Evolutionary conservation across 75 land plant genomes (phyloP), one percentile per base, ranked within the genome.

Genomic region (Pseudotsuga menziesii): DNA sequence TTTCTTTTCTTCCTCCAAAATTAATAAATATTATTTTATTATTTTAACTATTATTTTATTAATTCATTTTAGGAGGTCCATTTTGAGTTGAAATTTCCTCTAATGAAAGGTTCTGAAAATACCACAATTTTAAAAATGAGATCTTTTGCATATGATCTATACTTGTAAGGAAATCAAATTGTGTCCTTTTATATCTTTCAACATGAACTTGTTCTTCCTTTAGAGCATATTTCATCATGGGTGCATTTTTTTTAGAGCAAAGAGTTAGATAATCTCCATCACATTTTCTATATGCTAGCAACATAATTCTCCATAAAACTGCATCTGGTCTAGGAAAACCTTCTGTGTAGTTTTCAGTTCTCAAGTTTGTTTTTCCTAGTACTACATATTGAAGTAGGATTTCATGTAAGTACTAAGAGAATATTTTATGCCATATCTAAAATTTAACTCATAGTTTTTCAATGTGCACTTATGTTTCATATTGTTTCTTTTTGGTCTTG

Each of bases 201-300:
- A 13, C 15, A 20, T 35, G 22, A 20, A 13, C 0, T 8, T 20
- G 41, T 36, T 27, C 29, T 69, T 29, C 19, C 72, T 69, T 69
- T 69, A 6, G 11, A 2, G 20, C 5, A 14, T 44, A 32, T 19
- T 32, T 64, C 52, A 69, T 69, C 22, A 19, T 69, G 48, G 44
- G 64, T 25, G 20, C 23, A 16, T 69, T 48, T 69, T 41, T 69
- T 22, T 69, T 23, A 69, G 72, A 69, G 48, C 72, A 69, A 52
- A 69, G 48, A 69, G 22, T 69, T 69, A 52, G 72, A 69, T 48
- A 69, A 19, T 69, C 72, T 69, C 48, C 48, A 7, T 7, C 72
- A 15, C 69, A 64, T 36, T 64, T 64, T 39, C 20, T 64, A 36
- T 36, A 64, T 64, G 29, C 36, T 17, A 32, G 69, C 69, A 64